These are phyloP conservation scores for Pseudogymnoascus sp. DNA, from an alignment of 2,329 filamentous ascomycete genomes.

Conservation along the genomic window DNA sequence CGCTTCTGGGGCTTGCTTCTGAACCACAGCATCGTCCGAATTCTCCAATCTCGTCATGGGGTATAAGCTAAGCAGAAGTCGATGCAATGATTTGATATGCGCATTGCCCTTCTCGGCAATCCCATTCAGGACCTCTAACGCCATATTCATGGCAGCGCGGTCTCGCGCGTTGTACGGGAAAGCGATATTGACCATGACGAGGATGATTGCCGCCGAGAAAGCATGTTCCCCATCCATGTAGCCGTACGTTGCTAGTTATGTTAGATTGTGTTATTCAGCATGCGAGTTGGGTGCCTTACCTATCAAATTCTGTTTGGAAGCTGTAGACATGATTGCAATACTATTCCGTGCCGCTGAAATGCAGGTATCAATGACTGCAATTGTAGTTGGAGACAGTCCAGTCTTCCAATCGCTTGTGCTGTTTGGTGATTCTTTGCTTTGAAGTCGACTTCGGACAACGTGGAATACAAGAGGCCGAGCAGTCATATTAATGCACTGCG, in stretches of 20 bases:
- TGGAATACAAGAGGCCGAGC: slow-evolving; percentile 44
- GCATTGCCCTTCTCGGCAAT: slow-evolving; percentile 46
- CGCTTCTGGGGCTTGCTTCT: slow-evolving; percentile 13
- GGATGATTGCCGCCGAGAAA: slow-evolving; percentile 44
- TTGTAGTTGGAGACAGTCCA: slow-evolving; percentile 39
- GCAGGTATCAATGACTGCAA: slow-evolving; percentile 43
- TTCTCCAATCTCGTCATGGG: not conserved
- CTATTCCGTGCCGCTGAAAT: slow-evolving; percentile 41
- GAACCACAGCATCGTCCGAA: slow-evolving; percentile 19
- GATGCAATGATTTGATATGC: slow-evolving; percentile 35
- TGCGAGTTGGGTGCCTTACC: slow-evolving; percentile 28
- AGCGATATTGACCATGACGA: slow-evolving; percentile 46
- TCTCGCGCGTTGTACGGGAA: slow-evolving; percentile 39
- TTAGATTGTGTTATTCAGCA: not conserved
- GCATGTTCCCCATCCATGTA: slow-evolving; percentile 50
- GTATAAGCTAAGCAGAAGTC: slow-evolving; percentile 31
- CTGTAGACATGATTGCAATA: slow-evolving; percentile 39
- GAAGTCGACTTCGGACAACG: slow-evolving; percentile 41
- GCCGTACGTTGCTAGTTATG: slow-evolving; percentile 40
- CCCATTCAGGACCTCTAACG: slow-evolving; percentile 36
- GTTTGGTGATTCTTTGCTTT: slow-evolving; percentile 26
- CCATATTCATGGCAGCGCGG: slow-evolving; percentile 36
- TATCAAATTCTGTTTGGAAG: slow-evolving; percentile 40
- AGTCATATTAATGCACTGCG: slow-evolving; percentile 50
- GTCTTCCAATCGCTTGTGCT: slow-evolving; percentile 37